Evolutionary conservation across 2,329 filamentous ascomycete genomes (phyloP).

Genomic region (Ophiostoma ips): DNA sequence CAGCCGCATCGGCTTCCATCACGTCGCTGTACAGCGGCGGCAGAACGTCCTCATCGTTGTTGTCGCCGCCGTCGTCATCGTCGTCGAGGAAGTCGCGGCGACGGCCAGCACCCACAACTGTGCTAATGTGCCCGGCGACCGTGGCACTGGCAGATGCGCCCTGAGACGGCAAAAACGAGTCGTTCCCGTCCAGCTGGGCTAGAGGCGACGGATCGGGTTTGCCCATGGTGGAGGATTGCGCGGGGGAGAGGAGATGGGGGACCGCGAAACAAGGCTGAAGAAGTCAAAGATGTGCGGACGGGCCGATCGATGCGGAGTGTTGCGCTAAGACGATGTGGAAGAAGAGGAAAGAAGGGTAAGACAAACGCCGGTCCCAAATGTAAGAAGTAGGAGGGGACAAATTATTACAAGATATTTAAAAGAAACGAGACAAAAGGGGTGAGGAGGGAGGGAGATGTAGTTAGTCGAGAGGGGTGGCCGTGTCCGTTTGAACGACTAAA

Average conservation of each 20-base stretch:
- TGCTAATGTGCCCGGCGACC: neutral
- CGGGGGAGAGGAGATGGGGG: no score
- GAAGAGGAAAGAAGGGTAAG: no score
- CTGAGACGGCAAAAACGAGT: conserved; percentile 19
- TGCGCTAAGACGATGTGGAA: no score
- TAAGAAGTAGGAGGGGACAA: no score
- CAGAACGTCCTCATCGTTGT: conserved; percentile 25
- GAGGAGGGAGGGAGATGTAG: no score
- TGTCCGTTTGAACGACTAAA: no score
- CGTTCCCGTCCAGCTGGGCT: conserved; percentile 14
- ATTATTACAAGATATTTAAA: no score
- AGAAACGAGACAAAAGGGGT: no score
- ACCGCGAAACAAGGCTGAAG: neutral
- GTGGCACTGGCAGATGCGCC: neutral
- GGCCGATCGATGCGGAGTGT: no score
- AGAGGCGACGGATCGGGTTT: conserved; percentile 6
- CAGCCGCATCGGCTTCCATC: conserved; percentile 12
- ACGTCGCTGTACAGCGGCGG: conserved; percentile 33
- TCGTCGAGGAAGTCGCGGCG: conserved; percentile 3
- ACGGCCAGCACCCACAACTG: neutral
- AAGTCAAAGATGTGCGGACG: neutral
- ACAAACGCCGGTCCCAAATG: no score
- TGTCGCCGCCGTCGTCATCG: conserved; percentile 17
- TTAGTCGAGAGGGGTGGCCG: no score
- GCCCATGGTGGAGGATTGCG: conserved; percentile 6